Evolutionary conservation across 345 rosid species (phyloP).

Genomic region (Eucalyptus dawsonii): DNA sequence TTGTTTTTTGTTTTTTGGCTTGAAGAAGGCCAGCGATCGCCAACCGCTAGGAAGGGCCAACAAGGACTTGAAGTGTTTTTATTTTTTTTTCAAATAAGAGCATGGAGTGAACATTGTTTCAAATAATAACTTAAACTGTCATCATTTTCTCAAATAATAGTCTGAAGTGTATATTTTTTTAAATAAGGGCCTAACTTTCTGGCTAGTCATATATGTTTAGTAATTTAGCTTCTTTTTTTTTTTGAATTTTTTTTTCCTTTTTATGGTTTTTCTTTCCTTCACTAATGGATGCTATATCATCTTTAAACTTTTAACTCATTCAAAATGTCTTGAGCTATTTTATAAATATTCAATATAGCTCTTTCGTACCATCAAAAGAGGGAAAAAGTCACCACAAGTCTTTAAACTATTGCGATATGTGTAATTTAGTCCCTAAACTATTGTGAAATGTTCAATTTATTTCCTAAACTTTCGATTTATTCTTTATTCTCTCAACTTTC

Average conservation of each 20-base stretch:
- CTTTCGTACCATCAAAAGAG: no score
- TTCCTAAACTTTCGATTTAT: background rate
- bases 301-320: no score
- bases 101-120: rapidly evolving
- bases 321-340: background rate
- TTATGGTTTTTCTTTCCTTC: no score
- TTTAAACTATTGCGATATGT: background rate
- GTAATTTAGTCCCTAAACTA: background rate
- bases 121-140: rapidly evolving
- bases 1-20: no score
- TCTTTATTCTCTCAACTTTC: background rate
- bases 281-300: no score
- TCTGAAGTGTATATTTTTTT: rapidly evolving
- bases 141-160: rapidly evolving
- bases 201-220: rapidly evolving
- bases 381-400: background rate
- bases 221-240: no score
- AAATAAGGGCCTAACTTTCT: no score
- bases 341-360: background rate
- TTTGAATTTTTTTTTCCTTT: rapidly evolving
- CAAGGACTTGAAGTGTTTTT: no score
- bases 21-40: no score
- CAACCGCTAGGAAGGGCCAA: rapidly evolving
- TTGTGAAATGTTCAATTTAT: background rate
- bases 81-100: no score